Evolutionary conservation across 2,329 filamentous ascomycete species (phyloP).

Genomic region (Neodidymelliopsis sp.): DNA sequence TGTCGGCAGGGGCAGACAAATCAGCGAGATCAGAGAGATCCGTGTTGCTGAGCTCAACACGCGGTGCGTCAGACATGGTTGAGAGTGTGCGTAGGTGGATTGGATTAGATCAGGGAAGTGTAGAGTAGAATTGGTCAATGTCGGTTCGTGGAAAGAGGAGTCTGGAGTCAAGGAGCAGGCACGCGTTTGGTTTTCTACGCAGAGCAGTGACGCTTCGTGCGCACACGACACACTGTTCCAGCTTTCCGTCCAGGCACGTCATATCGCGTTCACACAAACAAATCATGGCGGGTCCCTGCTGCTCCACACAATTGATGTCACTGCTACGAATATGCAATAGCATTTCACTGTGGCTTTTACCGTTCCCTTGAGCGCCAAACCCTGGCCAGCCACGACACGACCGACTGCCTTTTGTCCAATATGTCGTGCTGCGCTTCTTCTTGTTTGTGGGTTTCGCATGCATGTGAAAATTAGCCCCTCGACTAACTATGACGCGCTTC

Average conservation of each 20-base stretch:
- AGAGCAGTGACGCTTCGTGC: constrained; percentile 11
- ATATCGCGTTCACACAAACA: constrained; percentile 20
- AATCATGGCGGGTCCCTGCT: constrained; percentile 5
- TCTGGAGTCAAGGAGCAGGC: constrained; percentile 4
- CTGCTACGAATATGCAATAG: constrained; percentile 3
- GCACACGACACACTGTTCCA: constrained; percentile 20
- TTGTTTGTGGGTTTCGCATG: constrained; percentile 16
- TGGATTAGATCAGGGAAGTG: constrained; percentile 5
- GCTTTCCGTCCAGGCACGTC: constrained; percentile 13
- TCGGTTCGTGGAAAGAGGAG: constrained; percentile 7
- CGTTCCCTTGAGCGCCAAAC: constrained; percentile 7
- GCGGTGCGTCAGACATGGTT: constrained; percentile 44
- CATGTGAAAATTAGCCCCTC: constrained; percentile 14
- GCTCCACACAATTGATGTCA: constrained; percentile 20
- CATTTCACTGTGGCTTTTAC: constrained; percentile 6
- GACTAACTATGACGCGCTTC: constrained; percentile 4
- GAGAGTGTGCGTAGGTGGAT: constrained; percentile 3
- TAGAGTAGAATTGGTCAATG: not conserved
- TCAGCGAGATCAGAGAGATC: constrained; percentile 37
- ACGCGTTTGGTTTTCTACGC: constrained; percentile 16
- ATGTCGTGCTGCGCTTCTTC: constrained; percentile 9
- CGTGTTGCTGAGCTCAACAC: constrained; percentile 39
- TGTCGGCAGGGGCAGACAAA: constrained; percentile 33
- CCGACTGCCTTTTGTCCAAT: constrained; percentile 1
- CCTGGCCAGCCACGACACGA: constrained; percentile 3